These are phyloP conservation scores for Heracleum sosnowskyi DNA, from an alignment of 129 eudicot species.

Conservation along the genomic window DNA sequence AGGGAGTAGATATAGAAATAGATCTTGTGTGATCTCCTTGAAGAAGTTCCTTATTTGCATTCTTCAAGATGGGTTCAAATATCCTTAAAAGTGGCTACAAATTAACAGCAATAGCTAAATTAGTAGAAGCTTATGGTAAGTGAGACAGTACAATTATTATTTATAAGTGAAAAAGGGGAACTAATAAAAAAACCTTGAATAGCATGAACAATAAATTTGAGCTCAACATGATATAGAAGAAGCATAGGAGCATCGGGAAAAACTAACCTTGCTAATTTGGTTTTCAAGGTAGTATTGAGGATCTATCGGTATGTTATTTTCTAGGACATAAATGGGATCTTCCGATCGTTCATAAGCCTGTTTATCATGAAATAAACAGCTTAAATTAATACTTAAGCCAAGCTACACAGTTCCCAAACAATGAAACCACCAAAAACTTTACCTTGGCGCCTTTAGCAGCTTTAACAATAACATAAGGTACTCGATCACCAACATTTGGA, in stretches of 20 bases:
- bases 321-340: constrained; percentile 92
- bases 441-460: constrained; percentile 99
- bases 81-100: constrained; percentile 91
- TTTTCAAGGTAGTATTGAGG: constrained; percentile 92
- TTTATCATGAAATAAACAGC: constrained; percentile 17
- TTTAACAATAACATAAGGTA: constrained; percentile 90
- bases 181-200: not conserved
- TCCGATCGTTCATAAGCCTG: constrained; percentile 97
- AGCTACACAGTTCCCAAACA: constrained; percentile 1
- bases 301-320: constrained; percentile 93
- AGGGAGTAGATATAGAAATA: constrained; percentile 89
- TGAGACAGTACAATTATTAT: not conserved
- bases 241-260: constrained; percentile 2
- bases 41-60: constrained; percentile 88
- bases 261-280: constrained; percentile 82
- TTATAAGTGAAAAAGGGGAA: not conserved
- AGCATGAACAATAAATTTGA: not conserved
- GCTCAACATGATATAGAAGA: not conserved
- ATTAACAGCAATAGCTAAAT: constrained; percentile 5
- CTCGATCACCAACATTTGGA: constrained; percentile 96
- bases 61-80: constrained; percentile 89
- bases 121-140: not conserved
- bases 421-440: constrained; percentile 9
- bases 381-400: constrained; percentile 9
- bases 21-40: constrained; percentile 90